These are phyloP conservation scores for Talaromyces verruculosus DNA, from an alignment of 2,329 filamentous ascomycete species.

Conservation along the genomic window DNA sequence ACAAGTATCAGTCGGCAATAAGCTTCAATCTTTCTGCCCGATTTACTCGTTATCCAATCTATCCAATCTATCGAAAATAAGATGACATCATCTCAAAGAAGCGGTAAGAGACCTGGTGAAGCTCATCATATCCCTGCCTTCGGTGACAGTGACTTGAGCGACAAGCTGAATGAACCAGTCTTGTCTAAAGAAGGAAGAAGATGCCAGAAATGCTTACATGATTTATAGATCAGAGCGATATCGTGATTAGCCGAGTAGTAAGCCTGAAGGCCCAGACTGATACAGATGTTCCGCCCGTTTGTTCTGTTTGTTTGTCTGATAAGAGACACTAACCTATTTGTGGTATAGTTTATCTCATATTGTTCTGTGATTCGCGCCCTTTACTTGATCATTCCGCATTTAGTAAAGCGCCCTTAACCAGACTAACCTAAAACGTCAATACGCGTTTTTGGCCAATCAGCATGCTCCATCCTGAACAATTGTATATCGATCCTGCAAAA, in stretches of 20 bases:
- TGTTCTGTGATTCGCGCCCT: neutral
- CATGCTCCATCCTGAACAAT: neutral
- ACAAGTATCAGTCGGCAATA: neutral
- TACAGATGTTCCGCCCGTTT: neutral
- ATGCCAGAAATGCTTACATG: neutral
- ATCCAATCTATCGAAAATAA: neutral
- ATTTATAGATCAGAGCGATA: neutral
- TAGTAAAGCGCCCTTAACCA: neutral
- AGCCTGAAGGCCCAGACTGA: neutral
- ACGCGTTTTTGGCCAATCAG: slow-evolving; percentile 12
- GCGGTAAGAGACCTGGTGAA: neutral
- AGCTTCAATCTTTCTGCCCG: too few species aligned
- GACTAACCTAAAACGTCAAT: slow-evolving; percentile 8
- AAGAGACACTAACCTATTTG: neutral
- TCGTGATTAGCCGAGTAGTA: neutral
- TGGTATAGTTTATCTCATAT: neutral
- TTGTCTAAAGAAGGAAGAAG: neutral
- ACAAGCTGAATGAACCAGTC: neutral
- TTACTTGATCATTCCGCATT: neutral
- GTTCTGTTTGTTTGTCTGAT: neutral
- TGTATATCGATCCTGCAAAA: slow-evolving; percentile 2
- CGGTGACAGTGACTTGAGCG: neutral
- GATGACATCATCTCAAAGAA: neutral
- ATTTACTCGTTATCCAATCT: neutral
- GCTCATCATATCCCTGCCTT: neutral